A percentile compares a stretch with the other conserved stretches of the same genome.
Evolutionary conservation across 2,329 filamentous ascomycete species (phyloP).

Genomic region (Talaromyces sp.): DNA sequence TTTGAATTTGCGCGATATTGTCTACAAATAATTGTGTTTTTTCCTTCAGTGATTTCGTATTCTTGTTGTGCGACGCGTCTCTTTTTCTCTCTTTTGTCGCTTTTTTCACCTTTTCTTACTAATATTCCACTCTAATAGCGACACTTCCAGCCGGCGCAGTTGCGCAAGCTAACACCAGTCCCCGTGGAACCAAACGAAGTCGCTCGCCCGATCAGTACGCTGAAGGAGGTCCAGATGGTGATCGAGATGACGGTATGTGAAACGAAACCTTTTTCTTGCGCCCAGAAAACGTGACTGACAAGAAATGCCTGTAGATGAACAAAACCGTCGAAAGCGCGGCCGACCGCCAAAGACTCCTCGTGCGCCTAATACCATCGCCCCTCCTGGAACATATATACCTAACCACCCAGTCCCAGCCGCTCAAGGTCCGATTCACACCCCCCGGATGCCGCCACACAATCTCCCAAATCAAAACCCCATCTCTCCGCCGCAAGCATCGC

Average conservation of each 20-base stretch:
- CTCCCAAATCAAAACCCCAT: conserved; percentile 26
- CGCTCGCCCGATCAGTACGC: conserved; percentile 66
- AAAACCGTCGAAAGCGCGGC: conserved; percentile 44
- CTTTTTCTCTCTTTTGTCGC: background rate
- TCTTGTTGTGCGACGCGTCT: background rate
- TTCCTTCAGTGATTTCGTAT: background rate
- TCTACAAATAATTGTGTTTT: background rate
- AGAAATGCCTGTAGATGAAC: conserved; percentile 27
- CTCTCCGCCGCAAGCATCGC: conserved; percentile 56
- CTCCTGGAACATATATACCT: background rate
- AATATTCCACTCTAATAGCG: conserved; percentile 27
- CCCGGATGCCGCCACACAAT: conserved; percentile 34
- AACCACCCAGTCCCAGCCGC: conserved; percentile 24
- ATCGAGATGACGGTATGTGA: conserved; percentile 70
- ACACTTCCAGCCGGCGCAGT: conserved; percentile 35
- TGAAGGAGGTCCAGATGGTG: conserved; percentile 50
- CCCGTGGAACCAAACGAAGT: conserved; percentile 72
- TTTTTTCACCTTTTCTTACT: background rate
- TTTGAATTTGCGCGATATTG: background rate
- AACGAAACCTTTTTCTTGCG: conserved; percentile 26
- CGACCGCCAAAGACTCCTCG: conserved; percentile 45
- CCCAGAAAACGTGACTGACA: conserved; percentile 13
- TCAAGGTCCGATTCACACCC: conserved; percentile 31
- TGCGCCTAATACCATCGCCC: conserved; percentile 24
- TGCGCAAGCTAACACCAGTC: conserved; percentile 49